Base-by-base conservation (phyloP, 148 eudicot species). In the Cornus suecica region DNA sequence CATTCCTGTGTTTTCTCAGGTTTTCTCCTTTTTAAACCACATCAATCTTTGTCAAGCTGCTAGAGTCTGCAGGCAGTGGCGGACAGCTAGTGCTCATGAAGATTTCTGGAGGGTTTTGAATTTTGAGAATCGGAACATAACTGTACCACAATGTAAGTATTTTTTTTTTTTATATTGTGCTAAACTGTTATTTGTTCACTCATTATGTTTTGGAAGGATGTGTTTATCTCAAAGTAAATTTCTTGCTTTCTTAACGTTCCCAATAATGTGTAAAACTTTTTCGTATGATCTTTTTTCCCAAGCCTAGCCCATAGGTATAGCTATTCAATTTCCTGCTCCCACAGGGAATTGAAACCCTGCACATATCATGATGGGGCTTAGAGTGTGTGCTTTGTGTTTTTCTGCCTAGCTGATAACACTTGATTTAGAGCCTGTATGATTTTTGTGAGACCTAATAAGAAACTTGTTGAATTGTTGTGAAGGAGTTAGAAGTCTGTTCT, bases 31-130 rank as follows among this genome's bases (percentile, higher is more conserved):
- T 83, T 82, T 95, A 84, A 86, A 88, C 64, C 90, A 86, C 76
- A 78, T 88, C 63, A 89, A 95, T 80, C 97, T 92, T 77, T 95
- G 97, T 83, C 88, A 87, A 74, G 97, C 93, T 72, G 92, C 97
- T 73, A 84, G 88, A 83, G 97, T 95, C 71, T 95, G 99, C 85
- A 87, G 88, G 83, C 99, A 95, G 84, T 95, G 99, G 99, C 89
- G 94, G 56, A 77, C 83, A 74, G 97, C 99, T 75, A 92, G 99
- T 83, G 81, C 91, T 73, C 99, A 93, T 81, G 99, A 95, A 84
- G 97, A 95, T 77, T 95, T 95, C 81, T 95, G 99, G 99, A 88
- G 90, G 69, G 85, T 72, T 54, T 80, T 95, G 84, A 83, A 91
- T 75, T 92, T 95, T 86, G 91, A 91, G 79, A 87, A 85, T 51